phyloP scores from a whole-genome alignment of 306 rosid genomes.

The Corylus americana region DNA sequence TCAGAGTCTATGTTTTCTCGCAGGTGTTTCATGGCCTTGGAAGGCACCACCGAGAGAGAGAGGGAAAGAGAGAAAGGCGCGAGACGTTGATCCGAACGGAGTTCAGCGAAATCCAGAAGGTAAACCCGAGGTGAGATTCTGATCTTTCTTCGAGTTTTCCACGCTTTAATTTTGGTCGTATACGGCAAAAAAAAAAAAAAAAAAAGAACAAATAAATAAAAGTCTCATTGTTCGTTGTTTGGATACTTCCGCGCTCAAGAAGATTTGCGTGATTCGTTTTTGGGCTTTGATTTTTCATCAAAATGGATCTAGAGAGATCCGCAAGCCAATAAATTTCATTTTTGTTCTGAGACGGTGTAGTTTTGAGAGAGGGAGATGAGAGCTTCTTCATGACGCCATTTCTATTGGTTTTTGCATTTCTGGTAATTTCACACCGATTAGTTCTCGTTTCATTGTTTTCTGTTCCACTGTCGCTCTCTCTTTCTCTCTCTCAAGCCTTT shows the following conservation, averaged over 20 bases:
- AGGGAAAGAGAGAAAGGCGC: slow-evolving; percentile 11
- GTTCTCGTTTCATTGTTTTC: slow-evolving; percentile 43
- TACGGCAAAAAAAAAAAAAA: neutral
- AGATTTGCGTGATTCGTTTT: neutral
- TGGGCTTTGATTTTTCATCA: neutral
- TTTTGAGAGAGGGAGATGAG: neutral
- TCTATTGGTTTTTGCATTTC: neutral
- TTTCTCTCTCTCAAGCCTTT: neutral
- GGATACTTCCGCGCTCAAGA: neutral
- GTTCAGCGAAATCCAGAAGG: slow-evolving; percentile 6
- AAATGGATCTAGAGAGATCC: slow-evolving; percentile 22
- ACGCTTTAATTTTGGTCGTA: neutral
- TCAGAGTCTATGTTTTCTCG: neutral
- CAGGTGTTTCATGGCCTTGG: slow-evolving; percentile 10
- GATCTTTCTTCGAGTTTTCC: neutral
- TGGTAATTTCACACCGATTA: slow-evolving; percentile 23
- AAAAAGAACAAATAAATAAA: neutral
- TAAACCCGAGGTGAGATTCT: slow-evolving; percentile 20
- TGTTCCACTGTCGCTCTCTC: slow-evolving; percentile 38
- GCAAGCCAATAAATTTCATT: neutral
- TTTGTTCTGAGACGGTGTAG: slow-evolving; percentile 10
- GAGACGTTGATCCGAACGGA: slow-evolving; percentile 18
- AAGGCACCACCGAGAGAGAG: neutral
- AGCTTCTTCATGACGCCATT: slow-evolving; percentile 29
- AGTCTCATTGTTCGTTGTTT: neutral